Percentiles rank a stretch among this genome's conserved stretches.
Evolutionary conservation across 176 grass and related monocot species (phyloP).

Genomic region (Musa acuminata): DNA sequence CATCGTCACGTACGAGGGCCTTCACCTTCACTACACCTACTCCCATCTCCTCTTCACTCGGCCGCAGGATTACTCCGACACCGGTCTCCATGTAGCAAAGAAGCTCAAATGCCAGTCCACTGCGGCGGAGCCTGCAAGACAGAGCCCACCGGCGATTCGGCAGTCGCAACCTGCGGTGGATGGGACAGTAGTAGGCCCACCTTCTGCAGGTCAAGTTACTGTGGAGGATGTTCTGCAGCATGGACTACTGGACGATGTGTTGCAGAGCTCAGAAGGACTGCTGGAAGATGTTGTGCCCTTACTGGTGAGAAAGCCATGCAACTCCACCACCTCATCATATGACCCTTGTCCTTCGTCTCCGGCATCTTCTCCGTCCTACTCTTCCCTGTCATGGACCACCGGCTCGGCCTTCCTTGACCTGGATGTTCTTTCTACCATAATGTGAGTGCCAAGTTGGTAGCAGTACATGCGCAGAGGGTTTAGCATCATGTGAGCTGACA

Average conservation of each 20-base stretch:
- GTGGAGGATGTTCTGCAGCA: neutral
- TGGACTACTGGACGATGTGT: neutral
- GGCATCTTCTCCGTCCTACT: neutral
- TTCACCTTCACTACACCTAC: slow-evolving; percentile 16
- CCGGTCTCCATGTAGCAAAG: neutral
- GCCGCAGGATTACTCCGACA: neutral
- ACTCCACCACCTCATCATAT: neutral
- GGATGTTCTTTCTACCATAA: neutral
- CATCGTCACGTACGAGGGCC: slow-evolving; percentile 13
- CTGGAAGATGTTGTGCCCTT: slow-evolving; percentile 15
- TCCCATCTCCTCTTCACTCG: slow-evolving; percentile 5
- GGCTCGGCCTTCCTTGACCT: neutral
- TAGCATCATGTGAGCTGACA: neutral
- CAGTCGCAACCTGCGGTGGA: neutral
- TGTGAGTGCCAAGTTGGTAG: neutral
- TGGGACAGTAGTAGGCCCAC: neutral
- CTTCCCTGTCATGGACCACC: neutral
- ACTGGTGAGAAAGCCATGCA: slow-evolving; percentile 8
- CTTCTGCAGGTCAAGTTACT: too few species aligned
- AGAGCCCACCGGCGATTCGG: neutral
- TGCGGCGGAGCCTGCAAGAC: neutral
- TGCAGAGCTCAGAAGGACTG: slow-evolving; percentile 7
- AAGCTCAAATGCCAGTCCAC: neutral
- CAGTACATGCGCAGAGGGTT: neutral
- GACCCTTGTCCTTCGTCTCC: neutral